Evolutionary conservation across 2,329 filamentous ascomycete genomes (phyloP), one percentile per base, ranked within the genome.

Genomic region (Rutstroemia sp.): DNA sequence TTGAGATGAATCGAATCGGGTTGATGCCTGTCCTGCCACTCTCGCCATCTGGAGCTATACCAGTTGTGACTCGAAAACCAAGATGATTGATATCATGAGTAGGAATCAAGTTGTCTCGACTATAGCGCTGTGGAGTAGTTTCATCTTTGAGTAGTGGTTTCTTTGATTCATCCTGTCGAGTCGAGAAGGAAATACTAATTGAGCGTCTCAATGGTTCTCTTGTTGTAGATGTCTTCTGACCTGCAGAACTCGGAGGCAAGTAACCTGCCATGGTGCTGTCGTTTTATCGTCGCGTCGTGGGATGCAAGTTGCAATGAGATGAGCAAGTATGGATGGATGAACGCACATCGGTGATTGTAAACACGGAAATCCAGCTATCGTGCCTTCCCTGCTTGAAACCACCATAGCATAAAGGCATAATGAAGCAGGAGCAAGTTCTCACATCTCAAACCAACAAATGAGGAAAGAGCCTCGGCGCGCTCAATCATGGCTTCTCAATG

Each of bases 11-110:
- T 54, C 82, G 76, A 45, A 78, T 53, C 0, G 84, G 84, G 62
- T 89, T 77, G 58, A 90, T 69, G 47, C 87, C 86, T 9, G 67
- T 73, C 36, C 87, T 78, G 40, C 86, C 86, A 68, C 84, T 88
- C 71, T 90, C 86, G 59, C 86, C 87, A 19, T 78, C 76, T n/a
- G 73, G 72, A 39, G 73, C 64, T 46, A 76, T 73, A 14, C 62
- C 61, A 16, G 60, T 68, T 19, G 71, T 73, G 19, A 70, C 63
- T 45, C 62, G 65, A 25, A 68, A 61, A 2, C 53, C 54, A 17
- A 59, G 52, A 38, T 59, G 58, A 25, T 63, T 62, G 48, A 62
- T 40, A 19, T 55, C 53, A 23, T 50, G 49, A 38, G 9, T 21
- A 4, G 46, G 53, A 23, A 55, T 55, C 8, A 51, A 47, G 17